A percentile compares a stretch with the other conserved stretches of the same genome.
These are phyloP conservation scores for Diplosphaera chodatii DNA, from an alignment of 139 green algal genomes.

Conservation along the genomic window DNA sequence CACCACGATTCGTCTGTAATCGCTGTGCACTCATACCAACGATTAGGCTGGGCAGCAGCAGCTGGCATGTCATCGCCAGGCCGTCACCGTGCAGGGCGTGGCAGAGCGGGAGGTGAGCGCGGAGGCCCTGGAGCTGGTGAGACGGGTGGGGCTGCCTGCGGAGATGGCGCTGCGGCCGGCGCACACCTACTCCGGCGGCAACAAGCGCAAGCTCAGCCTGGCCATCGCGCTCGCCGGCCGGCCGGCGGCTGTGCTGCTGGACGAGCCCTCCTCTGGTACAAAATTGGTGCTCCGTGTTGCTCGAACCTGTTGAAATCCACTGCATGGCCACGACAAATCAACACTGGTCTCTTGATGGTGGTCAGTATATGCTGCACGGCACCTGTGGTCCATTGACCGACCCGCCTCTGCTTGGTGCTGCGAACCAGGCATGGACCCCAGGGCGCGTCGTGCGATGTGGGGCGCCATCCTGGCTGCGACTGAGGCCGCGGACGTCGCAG, in stretches of 20 bases:
- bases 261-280: conserved; percentile 39
- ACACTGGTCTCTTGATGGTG: too few relatives aligned
- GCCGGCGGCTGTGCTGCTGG: conserved; percentile 29
- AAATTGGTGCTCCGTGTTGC: too few relatives aligned
- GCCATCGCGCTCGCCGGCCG: conserved; percentile 47
- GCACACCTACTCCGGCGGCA: conserved; percentile 33
- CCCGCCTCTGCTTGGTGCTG: too few relatives aligned
- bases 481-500: conserved; percentile 17
- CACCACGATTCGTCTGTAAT: too few relatives aligned
- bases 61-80: too few relatives aligned
- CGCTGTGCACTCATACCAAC: too few relatives aligned
- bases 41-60: too few relatives aligned
- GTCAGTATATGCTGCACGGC: too few relatives aligned
- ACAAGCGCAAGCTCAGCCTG: conserved; percentile 42
- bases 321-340: too few relatives aligned
- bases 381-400: too few relatives aligned
- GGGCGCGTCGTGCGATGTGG: conserved; percentile 30
- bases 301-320: too few relatives aligned
- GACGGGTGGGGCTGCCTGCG: conserved; percentile 11
- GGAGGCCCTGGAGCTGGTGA: background rate
- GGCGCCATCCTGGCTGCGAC: conserved; percentile 27
- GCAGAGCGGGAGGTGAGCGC: background rate
- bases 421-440: conserved; percentile 25
- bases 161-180: conserved; percentile 11
- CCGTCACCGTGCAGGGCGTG: conserved; percentile 15